Conservation (phyloP, 2,329 filamentous ascomycete genomes). For the Volutella citrinella region DNA sequence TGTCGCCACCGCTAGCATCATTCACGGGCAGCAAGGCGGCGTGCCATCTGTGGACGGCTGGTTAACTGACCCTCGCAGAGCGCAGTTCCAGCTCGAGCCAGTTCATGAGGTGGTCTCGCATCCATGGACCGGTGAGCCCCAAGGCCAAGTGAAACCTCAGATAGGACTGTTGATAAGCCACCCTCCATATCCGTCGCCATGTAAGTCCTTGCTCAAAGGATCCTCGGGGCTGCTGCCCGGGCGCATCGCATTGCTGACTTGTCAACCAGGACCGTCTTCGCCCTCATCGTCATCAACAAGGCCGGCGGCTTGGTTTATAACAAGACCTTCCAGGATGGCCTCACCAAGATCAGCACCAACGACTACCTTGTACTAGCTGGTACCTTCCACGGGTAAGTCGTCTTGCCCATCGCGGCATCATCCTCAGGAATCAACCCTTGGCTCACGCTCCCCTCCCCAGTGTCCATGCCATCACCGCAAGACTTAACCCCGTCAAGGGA, state of each 20-base stretch:
- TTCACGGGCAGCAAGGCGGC: no score
- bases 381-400: conserved; percentile 83
- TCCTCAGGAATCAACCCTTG: no score
- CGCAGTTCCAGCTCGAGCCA: no score
- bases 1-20: no score
- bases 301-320: conserved; percentile 96
- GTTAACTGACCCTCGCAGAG: no score
- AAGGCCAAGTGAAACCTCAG: conserved; percentile 13
- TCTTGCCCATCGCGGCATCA: neutral
- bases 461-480: conserved; percentile 66
- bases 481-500: conserved; percentile 54
- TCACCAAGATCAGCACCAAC: conserved; percentile 88
- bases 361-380: conserved; percentile 96
- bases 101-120: conserved; percentile 19
- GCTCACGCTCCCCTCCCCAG: conserved; percentile 32
- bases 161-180: conserved; percentile 9
- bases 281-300: conserved; percentile 98
- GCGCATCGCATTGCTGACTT: neutral
- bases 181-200: conserved; percentile 12
- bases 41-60: no score
- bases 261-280: conserved; percentile 77
- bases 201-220: no score
- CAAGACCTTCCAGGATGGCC: conserved; percentile 81
- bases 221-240: no score
- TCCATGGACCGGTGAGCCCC: conserved; percentile 21